Base-by-base conservation (phyloP, 176 grass and related monocot species). In the Carex myosuroides region DNA sequence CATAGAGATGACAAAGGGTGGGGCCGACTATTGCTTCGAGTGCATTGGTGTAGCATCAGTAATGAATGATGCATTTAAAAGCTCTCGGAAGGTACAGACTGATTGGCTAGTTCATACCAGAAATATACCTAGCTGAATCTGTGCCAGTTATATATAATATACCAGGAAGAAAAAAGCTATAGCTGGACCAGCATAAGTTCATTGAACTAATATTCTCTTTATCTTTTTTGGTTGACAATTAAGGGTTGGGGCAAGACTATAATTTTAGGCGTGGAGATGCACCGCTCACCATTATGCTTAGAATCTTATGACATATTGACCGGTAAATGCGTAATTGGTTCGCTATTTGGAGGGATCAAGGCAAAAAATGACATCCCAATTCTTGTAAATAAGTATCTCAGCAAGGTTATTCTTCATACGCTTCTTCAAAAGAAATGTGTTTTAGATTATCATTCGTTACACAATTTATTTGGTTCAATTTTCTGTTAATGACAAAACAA, bases 231-330 rank as follows among this genome's bases (percentile, higher is more conserved):
- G 14, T 55, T 54, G 16, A 14, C 44, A 82, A 41, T 48, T 18
- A 82, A 94, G 94, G 92, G 94, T 2, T 87, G 68, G 33, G 90
- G 92, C 12, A 97, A 94, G 90, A 94, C 92, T 46, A 55, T 94
- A 52, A 80, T 97, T 48, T 79, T 97, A 55, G 94, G 92, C 0
- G 0, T 89, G 0, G 92, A 94, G 74, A 88, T 59, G 83, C 48
- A 89, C 17, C 60, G 56, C 1, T 60, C 85, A 1, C 81, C 89
- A 13, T 5, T 97, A 5, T 71, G 69, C 55, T 53, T 97, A 46
- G 75, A 78, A 41, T 60, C 88, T 1, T 8, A 53, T 0, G 90
- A 94, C 24, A 54, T 94, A 33, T 65, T 97, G 17, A 76, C 14
- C 8, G 94, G 94, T 30, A 97, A 85, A 62, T 77, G 82, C 57